phyloP scores from a whole-genome alignment of 371 early-diverging fungal species.

The Funneliformis caledonium region DNA sequence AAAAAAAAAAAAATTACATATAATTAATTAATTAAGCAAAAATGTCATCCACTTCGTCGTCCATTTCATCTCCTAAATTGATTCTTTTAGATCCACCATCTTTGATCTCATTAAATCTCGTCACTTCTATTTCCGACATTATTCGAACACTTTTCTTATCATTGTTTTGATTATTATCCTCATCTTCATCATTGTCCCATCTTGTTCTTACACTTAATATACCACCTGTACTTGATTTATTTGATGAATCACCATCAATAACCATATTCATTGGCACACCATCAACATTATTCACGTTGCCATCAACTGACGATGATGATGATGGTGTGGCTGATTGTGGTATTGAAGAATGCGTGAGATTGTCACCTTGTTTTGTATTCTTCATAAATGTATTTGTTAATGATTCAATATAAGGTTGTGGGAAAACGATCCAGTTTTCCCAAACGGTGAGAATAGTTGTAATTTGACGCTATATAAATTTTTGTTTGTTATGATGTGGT shows the following conservation, averaged over 20 bases:
- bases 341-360: constrained; percentile 1
- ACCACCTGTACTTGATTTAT: background rate
- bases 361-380: constrained; percentile 35
- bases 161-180: background rate
- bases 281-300: background rate
- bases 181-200: constrained; percentile 20
- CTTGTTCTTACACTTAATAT: background rate
- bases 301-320: constrained; percentile 6
- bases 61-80: background rate
- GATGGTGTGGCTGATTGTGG: constrained; percentile 8
- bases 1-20: background rate
- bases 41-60: background rate
- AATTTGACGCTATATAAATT: constrained; percentile 57
- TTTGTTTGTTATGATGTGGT: background rate
- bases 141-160: background rate
- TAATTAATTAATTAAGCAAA: background rate
- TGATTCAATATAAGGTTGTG: constrained; percentile 66
- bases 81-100: background rate
- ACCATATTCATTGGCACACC: background rate
- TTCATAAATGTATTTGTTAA: constrained; percentile 52
- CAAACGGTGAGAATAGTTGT: constrained; percentile 73
- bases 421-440: constrained; percentile 91
- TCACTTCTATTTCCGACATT: background rate
- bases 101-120: background rate
- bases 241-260: constrained; percentile 2